A percentile compares a stretch with the other conserved stretches of the same genome.
These are phyloP conservation scores for Babesia gibsoni DNA, from an alignment of 169 alveolate genomes.

Conservation along the genomic window DNA sequence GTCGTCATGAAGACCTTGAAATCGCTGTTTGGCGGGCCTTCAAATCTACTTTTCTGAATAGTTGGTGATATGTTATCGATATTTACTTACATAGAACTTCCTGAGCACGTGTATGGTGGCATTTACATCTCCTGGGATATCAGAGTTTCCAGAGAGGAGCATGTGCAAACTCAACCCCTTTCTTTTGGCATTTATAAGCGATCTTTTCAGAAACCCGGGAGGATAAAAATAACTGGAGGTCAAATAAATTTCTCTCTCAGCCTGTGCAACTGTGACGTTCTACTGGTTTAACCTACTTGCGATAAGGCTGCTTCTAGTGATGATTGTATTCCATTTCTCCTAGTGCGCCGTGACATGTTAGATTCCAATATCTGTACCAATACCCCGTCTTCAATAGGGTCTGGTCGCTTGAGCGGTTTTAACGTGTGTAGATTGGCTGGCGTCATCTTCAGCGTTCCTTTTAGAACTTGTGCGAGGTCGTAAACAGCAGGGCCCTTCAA, in stretches of 20 bases:
- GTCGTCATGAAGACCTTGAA: constrained; percentile 68
- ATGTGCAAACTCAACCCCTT: constrained; percentile 66
- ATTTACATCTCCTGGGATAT: constrained; percentile 74
- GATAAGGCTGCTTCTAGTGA: constrained; percentile 33
- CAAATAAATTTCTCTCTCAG: constrained; percentile 64
- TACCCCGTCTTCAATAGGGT: constrained; percentile 58
- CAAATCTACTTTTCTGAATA: constrained; percentile 32
- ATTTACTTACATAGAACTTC: constrained; percentile 62
- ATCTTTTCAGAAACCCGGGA: constrained; percentile 74
- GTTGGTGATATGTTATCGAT: neutral
- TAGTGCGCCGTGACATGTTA: constrained; percentile 37
- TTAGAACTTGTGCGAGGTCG: constrained; percentile 68
- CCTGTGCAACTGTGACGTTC: constrained; percentile 48
- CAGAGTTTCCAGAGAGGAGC: constrained; percentile 82
- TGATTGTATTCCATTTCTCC: constrained; percentile 67
- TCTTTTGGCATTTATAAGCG: constrained; percentile 68
- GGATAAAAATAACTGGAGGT: constrained; percentile 83
- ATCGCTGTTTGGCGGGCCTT: constrained; percentile 26
- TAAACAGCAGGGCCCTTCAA: constrained; percentile 68
- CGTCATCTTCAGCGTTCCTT: constrained; percentile 66
- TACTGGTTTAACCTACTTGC: constrained; percentile 29
- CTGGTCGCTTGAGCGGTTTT: constrained; percentile 12
- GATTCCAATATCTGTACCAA: constrained; percentile 75
- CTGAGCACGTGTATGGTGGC: constrained; percentile 75
- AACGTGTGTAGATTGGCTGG: neutral